Evolutionary conservation across 306 rosid species (phyloP), one percentile per base, ranked within the genome.

Genomic region (Trichosanthes cucumerina): DNA sequence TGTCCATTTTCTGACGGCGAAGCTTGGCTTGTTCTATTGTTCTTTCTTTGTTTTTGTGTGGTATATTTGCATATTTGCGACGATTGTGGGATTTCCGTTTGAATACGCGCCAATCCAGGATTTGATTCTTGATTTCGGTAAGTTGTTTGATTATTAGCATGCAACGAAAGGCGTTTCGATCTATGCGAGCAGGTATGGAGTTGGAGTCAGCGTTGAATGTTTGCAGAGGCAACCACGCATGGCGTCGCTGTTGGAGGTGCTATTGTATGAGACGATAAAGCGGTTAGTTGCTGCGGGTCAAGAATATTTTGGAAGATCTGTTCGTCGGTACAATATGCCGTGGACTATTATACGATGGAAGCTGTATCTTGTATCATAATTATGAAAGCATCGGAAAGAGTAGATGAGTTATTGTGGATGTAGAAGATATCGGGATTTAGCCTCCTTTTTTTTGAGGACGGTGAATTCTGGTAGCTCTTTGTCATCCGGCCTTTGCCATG

Each of bases 401-500:
- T 19, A 75, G 81, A 83, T 63, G 62, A 46, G 77, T 72, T 46
- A 21, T 66, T 46, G 38, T 34, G 89, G 92, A 90, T 92, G 93
- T 92, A 81, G 72, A 72, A 62, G 91, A 77, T 79, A 24, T 81
- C 71, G 63, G 88, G 84, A 85, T 49, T 56, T 69, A 49, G 4
- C 41, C 39, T 70, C 83, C 78, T 31, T 74, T 26, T 74, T 26
- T 72, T 44, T 15, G 15, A 72, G 58, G 78, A 16, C 16, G 44
- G 0, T 2, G 31, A 74, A 74, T 74, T 15, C 47, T 18, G 78
- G 39, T 49, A 57, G 72, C 33, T 91, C 88, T 87, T 81, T 91
- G 92, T 91, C 91, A 86, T 91, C 92, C 92, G 98, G 85, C 97
- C 97, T 93, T 93, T 93, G 98, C 98, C 98, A 93, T 90, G 93